Evolutionary conservation across 2,329 filamentous ascomycete genomes (phyloP).

Genomic region (Escovopsis sp.): DNA sequence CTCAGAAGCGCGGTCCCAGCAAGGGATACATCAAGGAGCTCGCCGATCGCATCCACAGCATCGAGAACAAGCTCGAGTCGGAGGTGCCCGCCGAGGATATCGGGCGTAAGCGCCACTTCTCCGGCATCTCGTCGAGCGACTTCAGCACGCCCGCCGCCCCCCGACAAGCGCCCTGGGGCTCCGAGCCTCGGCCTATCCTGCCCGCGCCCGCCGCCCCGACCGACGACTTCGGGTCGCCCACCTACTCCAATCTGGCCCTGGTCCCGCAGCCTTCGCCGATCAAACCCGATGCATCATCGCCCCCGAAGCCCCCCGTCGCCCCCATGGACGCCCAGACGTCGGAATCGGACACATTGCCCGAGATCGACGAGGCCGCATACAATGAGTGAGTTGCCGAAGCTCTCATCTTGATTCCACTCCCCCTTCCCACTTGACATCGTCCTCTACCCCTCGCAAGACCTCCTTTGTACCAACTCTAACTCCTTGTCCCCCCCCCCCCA

Average conservation of each 20-base stretch:
- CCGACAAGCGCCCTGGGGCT: constrained; percentile 30
- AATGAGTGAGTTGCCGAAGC: constrained; percentile 22
- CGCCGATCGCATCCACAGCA: constrained; percentile 65
- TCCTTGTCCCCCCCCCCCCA: constrained; percentile 11
- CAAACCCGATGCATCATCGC: constrained; percentile 19
- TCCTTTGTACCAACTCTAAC: no score
- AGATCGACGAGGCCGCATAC: constrained; percentile 29
- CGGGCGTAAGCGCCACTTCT: constrained; percentile 31
- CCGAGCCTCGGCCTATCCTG: constrained; percentile 30
- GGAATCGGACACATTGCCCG: constrained; percentile 17
- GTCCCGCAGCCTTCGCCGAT: constrained; percentile 29
- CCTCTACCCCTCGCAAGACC: no score
- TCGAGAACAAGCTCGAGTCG: constrained; percentile 60
- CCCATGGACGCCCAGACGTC: constrained; percentile 21
- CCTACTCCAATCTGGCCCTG: constrained; percentile 26
- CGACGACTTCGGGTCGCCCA: constrained; percentile 13
- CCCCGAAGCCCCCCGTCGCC: constrained; percentile 20
- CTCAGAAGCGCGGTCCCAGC: constrained; percentile 76
- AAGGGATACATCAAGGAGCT: constrained; percentile 94
- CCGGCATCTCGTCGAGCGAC: constrained; percentile 28
- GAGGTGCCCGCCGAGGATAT: constrained; percentile 21
- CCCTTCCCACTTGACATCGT: no score
- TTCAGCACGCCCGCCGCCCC: constrained; percentile 24
- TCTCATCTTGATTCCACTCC: not conserved
- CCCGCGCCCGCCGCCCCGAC: constrained; percentile 21